Evolutionary conservation across 1,284 basidiomycete species (phyloP).

Genomic region (Apiotrichum gamsii): DNA sequence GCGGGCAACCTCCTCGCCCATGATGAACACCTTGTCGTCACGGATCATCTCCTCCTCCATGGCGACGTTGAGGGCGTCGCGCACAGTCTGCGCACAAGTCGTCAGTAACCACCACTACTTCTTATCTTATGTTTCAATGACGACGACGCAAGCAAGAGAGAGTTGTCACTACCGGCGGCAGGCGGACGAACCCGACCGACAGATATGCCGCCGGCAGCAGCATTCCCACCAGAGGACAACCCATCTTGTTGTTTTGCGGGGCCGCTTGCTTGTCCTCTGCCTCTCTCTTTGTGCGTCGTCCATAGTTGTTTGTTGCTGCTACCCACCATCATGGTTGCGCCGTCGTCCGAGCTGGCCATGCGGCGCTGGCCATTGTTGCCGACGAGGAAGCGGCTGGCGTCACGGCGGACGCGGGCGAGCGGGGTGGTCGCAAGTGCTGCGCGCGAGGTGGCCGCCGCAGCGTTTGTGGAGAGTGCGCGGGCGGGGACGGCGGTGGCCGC

Average conservation of each 20-base stretch:
- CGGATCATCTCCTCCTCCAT: conserved; percentile 99
- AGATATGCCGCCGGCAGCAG: conserved; percentile 11
- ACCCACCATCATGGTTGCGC: conserved; percentile 44
- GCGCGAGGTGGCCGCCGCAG: conserved; percentile 26
- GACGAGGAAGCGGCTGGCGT: conserved; percentile 28
- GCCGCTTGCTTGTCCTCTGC: background rate
- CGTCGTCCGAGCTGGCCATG: conserved; percentile 38
- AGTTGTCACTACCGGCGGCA: no score
- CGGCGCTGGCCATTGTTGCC: conserved; percentile 26
- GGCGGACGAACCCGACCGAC: background rate
- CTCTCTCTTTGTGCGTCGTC: no score
- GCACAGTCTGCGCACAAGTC: conserved; percentile 73
- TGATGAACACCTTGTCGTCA: conserved; percentile 89
- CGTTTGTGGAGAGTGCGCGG: conserved; percentile 41
- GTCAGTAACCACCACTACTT: no score
- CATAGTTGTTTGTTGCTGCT: no score
- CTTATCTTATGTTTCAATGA: no score
- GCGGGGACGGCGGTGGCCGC: conserved; percentile 56
- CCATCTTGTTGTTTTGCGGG: background rate
- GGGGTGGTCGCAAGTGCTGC: conserved; percentile 41
- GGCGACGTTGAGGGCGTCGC: conserved; percentile 93
- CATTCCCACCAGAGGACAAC: no score
- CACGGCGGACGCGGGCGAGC: conserved; percentile 34
- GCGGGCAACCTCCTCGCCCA: conserved; percentile 97
- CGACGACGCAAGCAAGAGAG: no score